phyloP scores from a whole-genome alignment of 495 filamentous ascomycete genomes.

The Aspergillus homomorphus region DNA sequence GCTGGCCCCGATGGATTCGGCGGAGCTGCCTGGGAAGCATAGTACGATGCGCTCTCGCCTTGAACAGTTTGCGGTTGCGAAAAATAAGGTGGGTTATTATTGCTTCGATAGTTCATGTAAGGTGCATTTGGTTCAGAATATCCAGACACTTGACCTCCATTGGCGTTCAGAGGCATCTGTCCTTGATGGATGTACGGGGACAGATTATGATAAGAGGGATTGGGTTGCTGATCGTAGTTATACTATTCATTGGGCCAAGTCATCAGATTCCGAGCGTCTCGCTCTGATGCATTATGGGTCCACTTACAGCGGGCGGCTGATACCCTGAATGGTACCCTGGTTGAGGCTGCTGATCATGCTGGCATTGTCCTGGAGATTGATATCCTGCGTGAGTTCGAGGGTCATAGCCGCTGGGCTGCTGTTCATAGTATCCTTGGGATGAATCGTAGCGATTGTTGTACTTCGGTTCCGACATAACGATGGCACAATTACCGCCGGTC shows the following conservation, averaged over 20 bases:
- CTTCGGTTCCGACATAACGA: constrained; percentile 21
- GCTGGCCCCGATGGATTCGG: constrained; percentile 7
- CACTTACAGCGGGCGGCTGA: constrained; percentile 29
- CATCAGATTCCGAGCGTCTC: neutral
- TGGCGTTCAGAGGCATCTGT: constrained; percentile 20
- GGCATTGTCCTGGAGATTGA: constrained; percentile 23
- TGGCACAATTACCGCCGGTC: too few species aligned
- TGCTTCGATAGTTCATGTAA: constrained; percentile 20
- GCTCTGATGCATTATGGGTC: neutral
- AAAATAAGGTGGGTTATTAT: constrained; percentile 34
- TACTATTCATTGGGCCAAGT: constrained; percentile 11
- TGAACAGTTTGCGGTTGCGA: constrained; percentile 28
- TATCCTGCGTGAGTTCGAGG: constrained; percentile 21
- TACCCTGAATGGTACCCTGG: constrained; percentile 33
- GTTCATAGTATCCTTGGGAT: constrained; percentile 6
- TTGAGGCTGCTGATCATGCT: constrained; percentile 25
- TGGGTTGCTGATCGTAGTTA: constrained; percentile 22
- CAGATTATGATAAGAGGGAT: constrained; percentile 11
- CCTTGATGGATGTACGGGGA: constrained; percentile 21
- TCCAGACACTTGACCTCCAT: constrained; percentile 16
- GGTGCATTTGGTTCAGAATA: constrained; percentile 22
- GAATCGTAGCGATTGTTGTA: constrained; percentile 16
- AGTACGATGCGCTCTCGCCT: constrained; percentile 27
- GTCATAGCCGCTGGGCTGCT: constrained; percentile 14
- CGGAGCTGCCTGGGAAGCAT: constrained; percentile 14